These are phyloP conservation scores for Tremella yokohamensis DNA, from an alignment of 768 basidiomycete genomes.

Conservation along the genomic window DNA sequence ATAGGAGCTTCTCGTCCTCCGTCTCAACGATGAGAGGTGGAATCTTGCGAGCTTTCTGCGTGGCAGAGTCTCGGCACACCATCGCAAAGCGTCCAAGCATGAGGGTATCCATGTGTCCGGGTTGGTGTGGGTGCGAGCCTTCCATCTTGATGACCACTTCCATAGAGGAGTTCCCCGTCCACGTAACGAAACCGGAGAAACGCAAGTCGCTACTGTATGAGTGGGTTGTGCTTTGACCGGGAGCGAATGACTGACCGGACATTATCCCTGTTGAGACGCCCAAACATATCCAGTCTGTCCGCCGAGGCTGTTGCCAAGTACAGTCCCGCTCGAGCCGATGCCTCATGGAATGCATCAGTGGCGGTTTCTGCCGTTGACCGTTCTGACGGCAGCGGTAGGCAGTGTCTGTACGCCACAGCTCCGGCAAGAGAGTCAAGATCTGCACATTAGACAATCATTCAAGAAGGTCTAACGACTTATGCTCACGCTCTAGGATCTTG, in stretches of 20 bases:
- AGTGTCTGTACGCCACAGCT: conserved; percentile 75
- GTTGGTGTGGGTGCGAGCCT: conserved; percentile 52
- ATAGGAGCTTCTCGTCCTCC: conserved; percentile 63
- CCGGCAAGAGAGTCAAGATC: conserved; percentile 81
- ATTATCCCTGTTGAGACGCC: conserved; percentile 40
- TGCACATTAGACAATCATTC: conserved; percentile 53
- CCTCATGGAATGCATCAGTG: conserved; percentile 56
- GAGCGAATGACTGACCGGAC: conserved; percentile 31
- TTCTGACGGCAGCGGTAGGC: conserved; percentile 28
- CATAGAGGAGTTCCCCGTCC: conserved; percentile 72
- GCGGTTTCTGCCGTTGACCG: conserved; percentile 14
- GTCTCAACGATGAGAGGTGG: conserved; percentile 63
- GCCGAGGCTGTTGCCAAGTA: conserved; percentile 82
- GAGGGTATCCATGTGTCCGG: conserved; percentile 55
- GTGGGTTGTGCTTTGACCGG: not conserved
- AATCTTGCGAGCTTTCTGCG: conserved; percentile 63
- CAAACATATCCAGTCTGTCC: conserved; percentile 57
- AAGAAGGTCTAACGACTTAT: not conserved
- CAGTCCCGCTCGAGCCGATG: conserved; percentile 63
- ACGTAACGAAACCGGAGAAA: conserved; percentile 75
- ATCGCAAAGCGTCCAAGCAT: conserved; percentile 75
- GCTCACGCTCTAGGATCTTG: conserved; percentile 46
- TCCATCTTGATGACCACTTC: conserved; percentile 86
- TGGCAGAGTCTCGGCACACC: conserved; percentile 72
- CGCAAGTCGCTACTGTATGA: conserved; percentile 57